Evolutionary conservation across 768 basidiomycete species (phyloP), one percentile per base, ranked within the genome.

Genomic region (Rickenella mellea): DNA sequence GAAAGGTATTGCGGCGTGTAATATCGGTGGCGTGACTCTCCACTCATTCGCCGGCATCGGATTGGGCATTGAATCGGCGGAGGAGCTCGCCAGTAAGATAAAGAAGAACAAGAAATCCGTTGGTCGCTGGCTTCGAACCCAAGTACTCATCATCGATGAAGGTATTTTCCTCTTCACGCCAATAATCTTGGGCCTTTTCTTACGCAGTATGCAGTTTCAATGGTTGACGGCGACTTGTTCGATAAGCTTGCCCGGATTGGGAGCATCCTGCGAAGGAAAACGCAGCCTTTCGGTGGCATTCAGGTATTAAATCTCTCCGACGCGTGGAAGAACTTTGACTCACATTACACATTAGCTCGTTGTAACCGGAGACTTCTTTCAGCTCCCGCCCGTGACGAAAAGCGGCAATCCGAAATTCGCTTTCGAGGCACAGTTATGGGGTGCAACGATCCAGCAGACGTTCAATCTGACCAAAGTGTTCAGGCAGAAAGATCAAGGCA

Each of bases 11-110:
- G 94, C 94, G 6, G 94, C 94, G 5, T 96, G 92, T 60, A 97
- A 99, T 51, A 92, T 99, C 39, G 94, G 94, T 8, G 94, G 96
- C 29, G 76, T 87, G 19, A 98, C 94, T 0, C 74, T 98, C 27
- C 94, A 99, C 58, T 93, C 89, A 0, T 99, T 96, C 56, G 79
- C 85, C n/a, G 93, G 94, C 0, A 85, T 94, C 45, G 94, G 94
- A 0, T 62, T 96, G 1, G 94, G 88, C 2, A 61, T 71, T 2
- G 90, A 86, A 28, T 59, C 58, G 8, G 73, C 74, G 0, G 72
- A 82, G 0, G 63, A 74, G 0, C 71, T 97, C 4, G 68, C 76
- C 4, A 61, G 51, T 0, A 92, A 78, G 55, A 61, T 97, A 33
- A 71, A 64, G 50, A 88, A 76, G 68, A 96, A 93, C 59, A 85